These are phyloP conservation scores for Datura wrightii DNA, from an alignment of 257 asterid genomes.

Conservation along the genomic window DNA sequence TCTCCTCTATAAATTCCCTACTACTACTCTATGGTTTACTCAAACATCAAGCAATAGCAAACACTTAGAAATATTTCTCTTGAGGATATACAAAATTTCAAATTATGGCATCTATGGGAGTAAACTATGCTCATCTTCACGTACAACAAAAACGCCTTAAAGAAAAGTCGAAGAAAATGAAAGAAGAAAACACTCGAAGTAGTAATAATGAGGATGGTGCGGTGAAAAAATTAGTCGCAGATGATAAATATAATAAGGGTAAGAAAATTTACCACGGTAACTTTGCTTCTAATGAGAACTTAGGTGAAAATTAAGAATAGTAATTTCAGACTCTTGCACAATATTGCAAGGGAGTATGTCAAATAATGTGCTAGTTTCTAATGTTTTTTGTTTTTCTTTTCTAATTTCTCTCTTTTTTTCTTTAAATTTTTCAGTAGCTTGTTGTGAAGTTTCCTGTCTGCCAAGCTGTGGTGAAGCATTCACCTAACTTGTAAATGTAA, in stretches of 20 bases:
- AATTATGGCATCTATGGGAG: slow-evolving; percentile 57
- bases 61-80: not conserved
- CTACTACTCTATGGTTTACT: not conserved
- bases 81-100: not conserved
- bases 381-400: too few species aligned
- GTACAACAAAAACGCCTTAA: slow-evolving; percentile 54
- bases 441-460: too few species aligned
- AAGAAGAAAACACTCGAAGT: slow-evolving; percentile 42
- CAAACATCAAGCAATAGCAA: not conserved
- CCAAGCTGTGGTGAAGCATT: too few species aligned
- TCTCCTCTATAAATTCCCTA: slow-evolving; percentile 46
- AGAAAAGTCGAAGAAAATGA: slow-evolving; percentile 42
- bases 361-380: not conserved
- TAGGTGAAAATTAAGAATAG: not conserved
- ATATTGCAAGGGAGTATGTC: not conserved
- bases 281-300: slow-evolving; percentile 29
- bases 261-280: slow-evolving; percentile 51
- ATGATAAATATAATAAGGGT: slow-evolving; percentile 34
- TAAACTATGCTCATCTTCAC: slow-evolving; percentile 48
- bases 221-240: slow-evolving; percentile 30
- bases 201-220: not conserved
- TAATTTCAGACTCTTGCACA: not conserved
- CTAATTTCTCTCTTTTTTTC: too few species aligned
- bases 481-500: too few species aligned
- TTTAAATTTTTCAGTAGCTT: too few species aligned